Conservation (phyloP, 441 rosid species). For the Pelargonium citronellum region DNA sequence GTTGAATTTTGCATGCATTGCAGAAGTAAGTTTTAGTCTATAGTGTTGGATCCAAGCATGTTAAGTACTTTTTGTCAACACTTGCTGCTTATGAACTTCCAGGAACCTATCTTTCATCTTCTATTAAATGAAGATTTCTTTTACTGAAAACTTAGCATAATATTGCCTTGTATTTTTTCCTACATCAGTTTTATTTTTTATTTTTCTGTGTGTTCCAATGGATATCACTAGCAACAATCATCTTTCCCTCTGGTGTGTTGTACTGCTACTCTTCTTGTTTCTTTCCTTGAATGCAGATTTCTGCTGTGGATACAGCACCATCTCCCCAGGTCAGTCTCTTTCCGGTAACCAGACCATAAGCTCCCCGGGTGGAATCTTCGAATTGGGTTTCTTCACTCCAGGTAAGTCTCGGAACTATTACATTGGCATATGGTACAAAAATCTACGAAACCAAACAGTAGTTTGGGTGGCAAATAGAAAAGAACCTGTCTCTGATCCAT, state of each 20-base stretch:
- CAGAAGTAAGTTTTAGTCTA: neutral
- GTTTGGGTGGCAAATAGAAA: constrained; percentile 28
- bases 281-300: neutral
- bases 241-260: neutral
- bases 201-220: neutral
- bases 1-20: neutral
- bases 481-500: constrained; percentile 5
- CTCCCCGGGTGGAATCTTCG: constrained; percentile 21
- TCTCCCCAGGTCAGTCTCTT: constrained; percentile 22
- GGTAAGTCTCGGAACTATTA: constrained; percentile 17
- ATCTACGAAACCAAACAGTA: constrained; percentile 10
- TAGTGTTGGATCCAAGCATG: neutral
- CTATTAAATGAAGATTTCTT: neutral
- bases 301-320: neutral
- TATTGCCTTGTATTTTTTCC: too few species aligned
- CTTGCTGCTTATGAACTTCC: neutral
- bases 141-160: neutral
- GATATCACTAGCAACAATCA: neutral
- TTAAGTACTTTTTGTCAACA: neutral
- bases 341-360: constrained; percentile 19
- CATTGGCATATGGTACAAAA: constrained; percentile 26
- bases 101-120: neutral
- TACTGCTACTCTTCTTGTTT: neutral
- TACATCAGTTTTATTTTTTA: too few species aligned
- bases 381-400: constrained; percentile 27